A percentile compares a stretch with the other conserved stretches of the same genome.
Conservation (phyloP, 257 asterid genomes). For the Solanum habrochaites region DNA sequence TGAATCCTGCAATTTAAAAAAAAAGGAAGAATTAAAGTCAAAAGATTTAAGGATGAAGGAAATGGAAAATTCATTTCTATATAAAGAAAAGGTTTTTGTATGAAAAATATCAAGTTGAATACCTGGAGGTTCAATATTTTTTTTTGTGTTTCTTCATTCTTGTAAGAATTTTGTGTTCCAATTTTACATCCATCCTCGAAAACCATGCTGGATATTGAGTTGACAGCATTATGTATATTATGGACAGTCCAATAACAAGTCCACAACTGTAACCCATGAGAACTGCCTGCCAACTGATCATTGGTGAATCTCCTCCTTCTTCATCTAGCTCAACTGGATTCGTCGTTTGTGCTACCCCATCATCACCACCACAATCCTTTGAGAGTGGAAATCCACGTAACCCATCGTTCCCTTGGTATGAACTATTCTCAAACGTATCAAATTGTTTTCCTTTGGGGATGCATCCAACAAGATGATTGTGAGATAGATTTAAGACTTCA, state of each 20-base stretch:
- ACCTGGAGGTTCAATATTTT: not conserved
- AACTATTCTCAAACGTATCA: not conserved
- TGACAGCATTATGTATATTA: not conserved
- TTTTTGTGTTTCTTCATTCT: not conserved
- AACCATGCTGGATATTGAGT: not conserved
- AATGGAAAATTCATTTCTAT: too few species aligned
- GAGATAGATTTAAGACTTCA: not conserved
- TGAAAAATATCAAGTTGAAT: not conserved
- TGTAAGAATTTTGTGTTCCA: not conserved
- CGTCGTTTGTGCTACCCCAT: not conserved
- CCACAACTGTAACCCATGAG: not conserved
- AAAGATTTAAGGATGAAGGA: not conserved
- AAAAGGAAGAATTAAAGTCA: not conserved
- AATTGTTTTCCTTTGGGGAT: not conserved
- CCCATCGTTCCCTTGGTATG: not conserved
- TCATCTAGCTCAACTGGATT: not conserved
- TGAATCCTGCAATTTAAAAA: not conserved
- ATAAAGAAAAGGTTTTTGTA: too few species aligned
- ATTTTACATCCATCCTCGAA: not conserved
- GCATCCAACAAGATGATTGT: not conserved
- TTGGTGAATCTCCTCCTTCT: too few species aligned
- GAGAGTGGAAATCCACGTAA: not conserved
- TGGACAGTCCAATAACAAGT: not conserved
- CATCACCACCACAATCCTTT: not conserved
- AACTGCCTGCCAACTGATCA: too few species aligned